Evolutionary conservation across 1,284 basidiomycete species (phyloP).

Genomic region (Naganishia liquefaciens): DNA sequence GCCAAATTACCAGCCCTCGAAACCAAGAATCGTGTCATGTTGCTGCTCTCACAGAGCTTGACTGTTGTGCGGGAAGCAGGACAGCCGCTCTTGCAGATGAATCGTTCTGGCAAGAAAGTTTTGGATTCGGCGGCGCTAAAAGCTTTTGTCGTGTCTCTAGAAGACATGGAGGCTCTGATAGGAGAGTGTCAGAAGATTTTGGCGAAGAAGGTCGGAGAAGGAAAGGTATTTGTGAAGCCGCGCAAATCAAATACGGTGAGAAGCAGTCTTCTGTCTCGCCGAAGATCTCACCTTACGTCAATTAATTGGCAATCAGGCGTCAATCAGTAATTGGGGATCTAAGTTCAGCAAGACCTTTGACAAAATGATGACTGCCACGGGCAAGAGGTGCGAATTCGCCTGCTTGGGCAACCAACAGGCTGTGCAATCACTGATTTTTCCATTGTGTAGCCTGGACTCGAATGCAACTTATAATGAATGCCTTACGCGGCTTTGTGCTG

Average conservation of each 20-base stretch:
- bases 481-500: conserved; percentile 71
- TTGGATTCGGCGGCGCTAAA: conserved; percentile 65
- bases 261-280: not conserved
- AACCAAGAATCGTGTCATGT: conserved; percentile 74
- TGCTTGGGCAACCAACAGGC: conserved; percentile 5
- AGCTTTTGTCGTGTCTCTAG: conserved; percentile 55
- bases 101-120: conserved; percentile 53
- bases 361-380: conserved; percentile 72
- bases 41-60: conserved; percentile 22
- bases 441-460: conserved; percentile 71
- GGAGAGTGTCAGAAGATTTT: conserved; percentile 84
- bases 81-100: conserved; percentile 47
- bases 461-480: conserved; percentile 80
- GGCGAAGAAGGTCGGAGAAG: conserved; percentile 74
- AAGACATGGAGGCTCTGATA: conserved; percentile 79
- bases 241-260: conserved; percentile 11
- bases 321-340: conserved; percentile 66
- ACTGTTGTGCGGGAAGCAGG: not conserved
- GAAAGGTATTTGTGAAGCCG: conserved; percentile 13
- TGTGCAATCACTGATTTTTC: conserved; percentile 31
- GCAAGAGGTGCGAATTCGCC: conserved; percentile 67
- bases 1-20: conserved; percentile 76
- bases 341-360: conserved; percentile 81
- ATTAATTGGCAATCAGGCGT: conserved; percentile 31
- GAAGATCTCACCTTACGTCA: no score